phyloP scores from a whole-genome alignment of 2,329 filamentous ascomycete species.

The Fonsecaea erecta region DNA sequence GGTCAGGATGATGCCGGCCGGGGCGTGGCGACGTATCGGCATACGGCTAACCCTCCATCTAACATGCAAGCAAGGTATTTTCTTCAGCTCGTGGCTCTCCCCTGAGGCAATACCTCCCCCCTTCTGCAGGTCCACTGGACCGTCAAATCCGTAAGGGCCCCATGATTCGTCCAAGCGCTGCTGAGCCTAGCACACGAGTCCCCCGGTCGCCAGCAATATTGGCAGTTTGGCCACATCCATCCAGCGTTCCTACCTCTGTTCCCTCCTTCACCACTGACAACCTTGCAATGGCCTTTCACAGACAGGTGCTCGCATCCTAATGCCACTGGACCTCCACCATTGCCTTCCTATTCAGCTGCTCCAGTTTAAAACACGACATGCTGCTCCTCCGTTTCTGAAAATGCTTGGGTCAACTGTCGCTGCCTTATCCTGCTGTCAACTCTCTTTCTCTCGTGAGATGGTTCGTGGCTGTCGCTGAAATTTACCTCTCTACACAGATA shows the following conservation, averaged over 20 bases:
- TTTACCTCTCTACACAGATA: background rate
- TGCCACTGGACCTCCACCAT: constrained; percentile 14
- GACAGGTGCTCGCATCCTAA: constrained; percentile 20
- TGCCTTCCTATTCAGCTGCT: constrained; percentile 6
- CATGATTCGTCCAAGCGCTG: constrained; percentile 15
- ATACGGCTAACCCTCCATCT: constrained; percentile 20
- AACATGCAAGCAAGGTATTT: constrained; percentile 24
- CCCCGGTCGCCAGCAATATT: constrained; percentile 10
- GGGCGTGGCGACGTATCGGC: constrained; percentile 27
- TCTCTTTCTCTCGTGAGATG: constrained; percentile 25
- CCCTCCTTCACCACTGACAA: constrained; percentile 12
- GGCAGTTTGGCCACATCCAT: constrained; percentile 32
- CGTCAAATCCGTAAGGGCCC: constrained; percentile 13
- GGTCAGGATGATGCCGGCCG: constrained; percentile 14
- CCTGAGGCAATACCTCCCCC: constrained; percentile 5
- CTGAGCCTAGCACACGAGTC: constrained; percentile 11
- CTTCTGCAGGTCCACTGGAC: constrained; percentile 17
- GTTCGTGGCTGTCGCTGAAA: constrained; percentile 18
- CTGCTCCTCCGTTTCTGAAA: constrained; percentile 19
- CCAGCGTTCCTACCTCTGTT: constrained; percentile 15
- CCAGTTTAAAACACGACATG: constrained; percentile 32
- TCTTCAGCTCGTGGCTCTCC: constrained; percentile 31
- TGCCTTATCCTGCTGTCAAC: constrained; percentile 26
- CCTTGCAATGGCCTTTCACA: constrained; percentile 13
- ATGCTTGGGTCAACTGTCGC: constrained; percentile 24